Evolutionary conservation across 2,329 filamentous ascomycete species (phyloP), one percentile per base, ranked within the genome.

Genomic region (Rutstroemia sp.): DNA sequence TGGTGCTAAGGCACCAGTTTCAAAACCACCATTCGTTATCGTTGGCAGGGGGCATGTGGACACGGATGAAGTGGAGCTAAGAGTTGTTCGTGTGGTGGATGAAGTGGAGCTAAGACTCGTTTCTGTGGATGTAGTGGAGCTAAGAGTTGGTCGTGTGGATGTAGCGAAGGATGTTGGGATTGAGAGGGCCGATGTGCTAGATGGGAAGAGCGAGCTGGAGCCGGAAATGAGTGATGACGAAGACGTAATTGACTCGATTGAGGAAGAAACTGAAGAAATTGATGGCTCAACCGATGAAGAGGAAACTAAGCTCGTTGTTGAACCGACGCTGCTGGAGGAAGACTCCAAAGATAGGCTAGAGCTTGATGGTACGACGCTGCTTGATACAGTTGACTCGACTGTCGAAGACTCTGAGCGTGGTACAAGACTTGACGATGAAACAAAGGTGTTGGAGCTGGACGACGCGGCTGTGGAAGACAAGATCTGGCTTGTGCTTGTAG

Each of bases 11-110:
- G 9, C 21, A n/a, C 51, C 44, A 3, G 30, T 48, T 41, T 54
- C 51, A 4, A 54, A 54, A 10, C 44, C 51, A 49, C 45, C 51
- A n/a, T 54, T 54, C 5, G 51, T 42, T n/a, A 54, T 54, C n/a
- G 44, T 41, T 23, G 51, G 42, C 2, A 46, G 21, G 16, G 51
- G 51, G 14, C 51, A 54, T 12, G 16, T 54, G 34, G 51, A 49
- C 25, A 17, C 48, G 6, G 34, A 48, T 5, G 51, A 54, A 17
- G 21, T 41, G 5, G 51, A 48, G n/a, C 51, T 54, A 12, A 34
- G 48, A 4, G 30, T 48, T 17, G 34, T 48, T n/a, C 39, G 16
- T 3, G n/a, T n/a, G n/a, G 51, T 38, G 3, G 51, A 44, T 4
- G 42, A 54, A 17, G 16, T 41, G 5, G 51, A 48, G n/a, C 51